A percentile compares a stretch with the other conserved stretches of the same genome.
Evolutionary conservation across 2,329 filamentous ascomycete genomes (phyloP).

Genomic region (Truncatella angustata): DNA sequence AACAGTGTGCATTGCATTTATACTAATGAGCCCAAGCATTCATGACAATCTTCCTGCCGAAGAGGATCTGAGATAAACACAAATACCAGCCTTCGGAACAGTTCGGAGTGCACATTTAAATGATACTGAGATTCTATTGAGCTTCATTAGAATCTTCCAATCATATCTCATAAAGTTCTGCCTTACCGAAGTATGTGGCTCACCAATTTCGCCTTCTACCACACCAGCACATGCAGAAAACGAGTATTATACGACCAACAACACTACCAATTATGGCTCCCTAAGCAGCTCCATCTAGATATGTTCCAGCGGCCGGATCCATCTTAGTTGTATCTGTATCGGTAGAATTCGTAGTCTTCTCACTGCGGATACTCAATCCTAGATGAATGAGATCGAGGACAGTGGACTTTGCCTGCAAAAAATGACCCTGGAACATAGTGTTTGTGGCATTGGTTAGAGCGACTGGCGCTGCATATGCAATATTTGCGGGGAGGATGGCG

Average conservation of each 20-base stretch:
- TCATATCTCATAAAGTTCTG: not conserved
- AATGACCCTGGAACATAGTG: not conserved
- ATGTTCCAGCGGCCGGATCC: slow-evolving; percentile 1
- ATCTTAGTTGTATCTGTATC: not conserved
- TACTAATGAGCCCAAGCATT: too few relatives aligned
- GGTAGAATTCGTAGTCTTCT: not conserved
- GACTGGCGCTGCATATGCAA: not conserved
- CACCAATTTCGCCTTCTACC: slow-evolving; percentile 1
- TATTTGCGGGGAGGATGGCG: not conserved
- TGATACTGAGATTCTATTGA: not conserved
- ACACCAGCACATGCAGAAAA: slow-evolving; percentile 2
- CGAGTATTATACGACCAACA: not conserved
- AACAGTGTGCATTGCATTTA: too few relatives aligned
- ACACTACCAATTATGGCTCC: not conserved
- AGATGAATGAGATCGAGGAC: not conserved
- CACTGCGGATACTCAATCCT: not conserved
- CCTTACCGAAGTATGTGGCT: not conserved
- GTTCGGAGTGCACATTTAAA: too few relatives aligned
- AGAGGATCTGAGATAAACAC: too few relatives aligned
- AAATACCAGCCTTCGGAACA: too few relatives aligned
- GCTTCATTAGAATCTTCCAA: not conserved
- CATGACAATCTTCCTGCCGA: too few relatives aligned
- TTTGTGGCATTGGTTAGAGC: not conserved
- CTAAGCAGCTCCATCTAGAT: not conserved
- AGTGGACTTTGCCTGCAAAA: not conserved